A percentile compares a stretch with the other conserved stretches of the same genome.
Conservation (phyloP, 768 basidiomycete species). For the Termitomyces sp. region DNA sequence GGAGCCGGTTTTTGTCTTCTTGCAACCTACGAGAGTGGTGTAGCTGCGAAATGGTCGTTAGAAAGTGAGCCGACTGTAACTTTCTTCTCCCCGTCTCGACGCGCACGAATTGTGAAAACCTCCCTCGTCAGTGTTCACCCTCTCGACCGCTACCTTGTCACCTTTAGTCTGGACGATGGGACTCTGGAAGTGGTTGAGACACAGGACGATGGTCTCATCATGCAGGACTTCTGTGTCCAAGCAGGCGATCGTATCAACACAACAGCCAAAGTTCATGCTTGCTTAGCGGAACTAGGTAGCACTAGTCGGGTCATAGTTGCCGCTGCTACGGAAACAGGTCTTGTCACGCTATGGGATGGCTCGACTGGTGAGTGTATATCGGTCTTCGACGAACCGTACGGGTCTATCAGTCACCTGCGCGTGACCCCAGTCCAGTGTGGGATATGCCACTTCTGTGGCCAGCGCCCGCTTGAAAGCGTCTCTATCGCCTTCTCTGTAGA, state of each 20-base stretch:
- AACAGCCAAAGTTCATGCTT: conserved; percentile 49
- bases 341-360: conserved; percentile 74
- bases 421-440: conserved; percentile 48
- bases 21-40: conserved; percentile 55
- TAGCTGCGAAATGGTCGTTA: conserved; percentile 50
- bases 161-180: conserved; percentile 63
- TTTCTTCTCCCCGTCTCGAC: conserved; percentile 38
- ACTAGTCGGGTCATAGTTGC: conserved; percentile 48
- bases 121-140: conserved; percentile 43
- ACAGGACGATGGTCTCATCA: conserved; percentile 35
- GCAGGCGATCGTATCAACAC: conserved; percentile 55
- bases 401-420: conserved; percentile 53
- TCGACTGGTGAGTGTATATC: conserved; percentile 57
- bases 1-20: conserved; percentile 28
- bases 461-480: conserved; percentile 61
- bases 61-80: conserved; percentile 23
- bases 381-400: conserved; percentile 55
- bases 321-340: conserved; percentile 58
- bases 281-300: conserved; percentile 45
- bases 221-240: conserved; percentile 42
- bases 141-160: conserved; percentile 42
- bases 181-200: conserved; percentile 56
- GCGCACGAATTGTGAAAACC: conserved; percentile 37
- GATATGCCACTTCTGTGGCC: conserved; percentile 67
- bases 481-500: conserved; percentile 62